Evolutionary conservation across 1,284 basidiomycete genomes (phyloP).

Genomic region (Ceratobasidium sp.): DNA sequence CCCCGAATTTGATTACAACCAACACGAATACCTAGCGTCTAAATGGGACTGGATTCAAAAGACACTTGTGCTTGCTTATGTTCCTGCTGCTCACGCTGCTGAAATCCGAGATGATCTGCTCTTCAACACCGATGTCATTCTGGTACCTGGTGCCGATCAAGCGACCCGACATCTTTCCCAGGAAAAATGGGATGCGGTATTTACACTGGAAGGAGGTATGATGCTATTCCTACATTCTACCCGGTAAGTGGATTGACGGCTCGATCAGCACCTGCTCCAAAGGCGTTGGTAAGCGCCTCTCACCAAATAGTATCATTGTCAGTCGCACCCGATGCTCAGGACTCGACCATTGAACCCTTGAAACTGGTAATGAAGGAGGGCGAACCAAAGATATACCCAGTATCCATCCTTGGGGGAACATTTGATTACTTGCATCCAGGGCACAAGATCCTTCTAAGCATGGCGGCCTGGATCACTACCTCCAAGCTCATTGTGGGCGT

Average conservation of each 20-base stretch:
- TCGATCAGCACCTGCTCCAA: conserved; percentile 19
- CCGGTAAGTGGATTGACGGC: conserved; percentile 37
- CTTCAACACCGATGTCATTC: conserved; percentile 32
- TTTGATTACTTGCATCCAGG: conserved; percentile 98
- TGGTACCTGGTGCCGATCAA: conserved; percentile 17
- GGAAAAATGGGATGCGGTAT: conserved; percentile 37
- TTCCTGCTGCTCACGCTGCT: conserved; percentile 20
- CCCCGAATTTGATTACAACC: conserved; percentile 21
- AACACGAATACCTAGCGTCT: conserved; percentile 17
- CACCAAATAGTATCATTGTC: conserved; percentile 18
- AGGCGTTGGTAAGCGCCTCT: conserved; percentile 24
- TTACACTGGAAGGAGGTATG: conserved; percentile 39
- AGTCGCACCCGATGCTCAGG: conserved; percentile 2
- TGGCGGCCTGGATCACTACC: conserved; percentile 80
- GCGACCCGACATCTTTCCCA: conserved; percentile 24
- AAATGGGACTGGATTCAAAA: conserved; percentile 37
- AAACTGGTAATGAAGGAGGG: not conserved
- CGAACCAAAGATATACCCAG: conserved; percentile 48
- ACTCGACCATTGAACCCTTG: not conserved
- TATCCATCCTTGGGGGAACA: conserved; percentile 76
- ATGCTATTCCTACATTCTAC: not conserved
- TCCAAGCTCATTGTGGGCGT: conserved; percentile 88
- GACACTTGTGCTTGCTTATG: conserved; percentile 29
- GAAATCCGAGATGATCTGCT: conserved; percentile 24
- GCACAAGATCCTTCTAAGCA: conserved; percentile 94